Evolutionary conservation across 345 rosid species (phyloP), one percentile per base, ranked within the genome.

Genomic region (Ceriops decandra): DNA sequence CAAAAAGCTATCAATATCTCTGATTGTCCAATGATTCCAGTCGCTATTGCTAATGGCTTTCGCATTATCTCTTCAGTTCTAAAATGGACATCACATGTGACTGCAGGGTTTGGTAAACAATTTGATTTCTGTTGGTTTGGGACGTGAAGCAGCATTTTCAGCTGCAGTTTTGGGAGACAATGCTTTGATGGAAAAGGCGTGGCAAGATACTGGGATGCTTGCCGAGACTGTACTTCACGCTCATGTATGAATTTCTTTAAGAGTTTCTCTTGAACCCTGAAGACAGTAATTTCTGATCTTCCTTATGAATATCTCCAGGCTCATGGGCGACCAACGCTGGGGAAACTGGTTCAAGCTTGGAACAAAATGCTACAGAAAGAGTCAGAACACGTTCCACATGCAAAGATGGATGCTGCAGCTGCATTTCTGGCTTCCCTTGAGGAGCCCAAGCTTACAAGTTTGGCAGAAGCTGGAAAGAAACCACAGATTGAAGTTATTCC

Each of bases 151-250:
- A 62, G 93, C 99, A 64, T 95, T 95, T 83, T 71, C 99, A 57
- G 97, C 96, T 69, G 97, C 98, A 56, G 85, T 95, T 73, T 74
- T 95, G 77, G 98, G 97, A 49, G 99, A 95, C 83, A 92, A 92
- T 78, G 93, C 90, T 59, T 92, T 95, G 73, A 90, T 95, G 99
- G 99, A 92, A 78, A 91, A 86, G 79, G 93, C 96, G 27, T 95
- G 99, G 99, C 93, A 88, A 83, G 99, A 95, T 64, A 91, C 98
- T 0, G 99, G 99, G 74, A 95, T 95, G 99, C 96, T 90, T 42
- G 91, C 98, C n/a, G 99, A 95, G 84, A 90, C 98, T 33, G 99
- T 91, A 38, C 93, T 95, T 76, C 99, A 95, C 80, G 95, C 98
- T n/a, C 99, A 95, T 68, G 98, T 95, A 88, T 64, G 84, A 58